phyloP scores from a whole-genome alignment of 495 filamentous ascomycete species.

The Poronia punctata region DNA sequence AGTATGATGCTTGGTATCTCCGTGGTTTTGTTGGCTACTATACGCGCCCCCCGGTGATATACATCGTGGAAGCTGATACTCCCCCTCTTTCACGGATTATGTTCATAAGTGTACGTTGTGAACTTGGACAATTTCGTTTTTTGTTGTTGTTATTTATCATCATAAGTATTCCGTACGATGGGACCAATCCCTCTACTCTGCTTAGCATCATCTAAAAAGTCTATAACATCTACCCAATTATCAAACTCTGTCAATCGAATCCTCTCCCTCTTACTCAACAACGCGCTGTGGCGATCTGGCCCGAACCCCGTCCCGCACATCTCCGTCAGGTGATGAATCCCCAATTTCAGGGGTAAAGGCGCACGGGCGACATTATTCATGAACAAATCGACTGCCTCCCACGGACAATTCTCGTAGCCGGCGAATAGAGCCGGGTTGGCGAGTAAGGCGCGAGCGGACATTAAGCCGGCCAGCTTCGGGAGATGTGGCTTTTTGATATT shows the following conservation, averaged over 20 bases:
- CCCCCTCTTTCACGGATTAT: too few relatives aligned
- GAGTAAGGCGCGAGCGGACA: conserved; percentile 58
- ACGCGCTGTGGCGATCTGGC: conserved; percentile 30
- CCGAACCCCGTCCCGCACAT: conserved; percentile 52
- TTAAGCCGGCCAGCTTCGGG: conserved; percentile 44
- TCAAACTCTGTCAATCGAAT: conserved; percentile 39
- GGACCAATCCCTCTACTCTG: conserved; percentile 1
- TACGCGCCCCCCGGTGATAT: too few relatives aligned
- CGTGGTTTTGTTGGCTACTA: too few relatives aligned
- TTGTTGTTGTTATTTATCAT: too few relatives aligned
- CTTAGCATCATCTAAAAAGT: conserved; percentile 50
- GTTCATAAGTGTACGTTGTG: too few relatives aligned
- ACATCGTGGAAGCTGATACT: too few relatives aligned
- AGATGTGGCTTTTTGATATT: conserved; percentile 16
- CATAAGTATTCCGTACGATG: not conserved
- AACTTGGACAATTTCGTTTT: too few relatives aligned
- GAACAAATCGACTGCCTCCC: conserved; percentile 53
- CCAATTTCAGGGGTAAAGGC: conserved; percentile 53
- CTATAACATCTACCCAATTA: conserved; percentile 52
- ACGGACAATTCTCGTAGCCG: conserved; percentile 48
- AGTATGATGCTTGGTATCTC: too few relatives aligned
- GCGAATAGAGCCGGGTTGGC: conserved; percentile 57
- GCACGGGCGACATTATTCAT: conserved; percentile 42
- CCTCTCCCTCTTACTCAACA: conserved; percentile 49
- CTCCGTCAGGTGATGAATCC: conserved; percentile 55